Conservation (phyloP, 352 stramenopile genomes). For the Blastocystis sp. region DNA sequence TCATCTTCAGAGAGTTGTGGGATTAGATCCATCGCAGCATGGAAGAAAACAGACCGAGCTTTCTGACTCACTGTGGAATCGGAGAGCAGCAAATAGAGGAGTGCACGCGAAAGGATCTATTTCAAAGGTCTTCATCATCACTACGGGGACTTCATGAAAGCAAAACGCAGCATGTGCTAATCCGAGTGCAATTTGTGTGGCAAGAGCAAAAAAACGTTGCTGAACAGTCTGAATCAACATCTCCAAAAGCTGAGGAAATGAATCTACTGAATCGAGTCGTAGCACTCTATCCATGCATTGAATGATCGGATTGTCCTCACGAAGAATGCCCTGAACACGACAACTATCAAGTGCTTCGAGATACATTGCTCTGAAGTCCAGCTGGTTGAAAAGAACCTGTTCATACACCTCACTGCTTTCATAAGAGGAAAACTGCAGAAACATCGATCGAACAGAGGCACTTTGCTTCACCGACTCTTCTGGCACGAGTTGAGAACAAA, state of each 20-base stretch:
- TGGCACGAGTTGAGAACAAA: background rate
- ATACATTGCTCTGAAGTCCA: conserved; percentile 17
- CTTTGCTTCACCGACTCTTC: background rate
- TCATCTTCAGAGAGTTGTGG: background rate
- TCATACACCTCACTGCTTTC: background rate
- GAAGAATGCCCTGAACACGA: background rate
- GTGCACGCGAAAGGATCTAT: background rate
- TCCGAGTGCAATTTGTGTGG: background rate
- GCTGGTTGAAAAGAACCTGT: background rate
- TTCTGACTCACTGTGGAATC: background rate
- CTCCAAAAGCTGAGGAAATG: background rate
- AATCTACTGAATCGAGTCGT: background rate
- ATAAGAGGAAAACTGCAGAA: background rate
- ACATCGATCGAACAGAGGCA: background rate
- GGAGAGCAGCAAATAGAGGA: background rate
- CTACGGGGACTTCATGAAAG: background rate
- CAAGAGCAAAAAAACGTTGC: background rate
- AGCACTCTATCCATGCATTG: background rate
- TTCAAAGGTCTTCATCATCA: background rate
- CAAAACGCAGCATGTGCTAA: background rate
- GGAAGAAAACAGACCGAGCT: background rate
- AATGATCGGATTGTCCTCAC: background rate
- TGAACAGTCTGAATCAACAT: background rate
- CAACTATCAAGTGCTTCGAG: background rate
- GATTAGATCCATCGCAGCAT: background rate